A percentile compares a stretch with the other conserved stretches of the same genome.
Conservation (phyloP, 2,329 filamentous ascomycete genomes). For the Alternaria tenuissima region DNA sequence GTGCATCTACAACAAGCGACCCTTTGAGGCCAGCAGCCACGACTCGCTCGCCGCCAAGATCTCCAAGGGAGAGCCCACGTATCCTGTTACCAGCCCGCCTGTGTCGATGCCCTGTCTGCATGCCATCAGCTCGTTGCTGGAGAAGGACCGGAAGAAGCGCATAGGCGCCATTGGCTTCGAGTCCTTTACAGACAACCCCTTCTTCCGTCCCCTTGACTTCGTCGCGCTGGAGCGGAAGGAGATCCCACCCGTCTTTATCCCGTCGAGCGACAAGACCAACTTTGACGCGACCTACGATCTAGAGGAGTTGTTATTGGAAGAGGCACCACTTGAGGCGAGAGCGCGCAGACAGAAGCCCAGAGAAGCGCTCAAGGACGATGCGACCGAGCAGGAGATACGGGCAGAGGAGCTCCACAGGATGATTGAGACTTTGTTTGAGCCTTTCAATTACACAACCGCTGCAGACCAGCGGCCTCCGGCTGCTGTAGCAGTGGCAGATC, state of each 20-base stretch:
- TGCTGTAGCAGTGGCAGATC: constrained; percentile 38
- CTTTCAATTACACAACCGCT: constrained; percentile 91
- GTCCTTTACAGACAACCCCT: constrained; percentile 85
- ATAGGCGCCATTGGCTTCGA: constrained; percentile 86
- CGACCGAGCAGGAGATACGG: constrained; percentile 91
- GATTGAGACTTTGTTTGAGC: constrained; percentile 92
- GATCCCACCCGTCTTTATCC: constrained; percentile 88
- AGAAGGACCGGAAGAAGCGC: constrained; percentile 79
- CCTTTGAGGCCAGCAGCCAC: constrained; percentile 90
- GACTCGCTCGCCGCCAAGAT: constrained; percentile 82
- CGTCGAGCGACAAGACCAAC: constrained; percentile 97
- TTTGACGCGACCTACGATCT: constrained; percentile 98
- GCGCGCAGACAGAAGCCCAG: constrained; percentile 93
- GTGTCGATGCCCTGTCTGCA: constrained; percentile 89
- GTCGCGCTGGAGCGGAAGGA: constrained; percentile 83
- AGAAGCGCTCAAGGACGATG: constrained; percentile 90
- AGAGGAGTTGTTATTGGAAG: constrained; percentile 90
- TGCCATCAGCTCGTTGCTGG: constrained; percentile 83
- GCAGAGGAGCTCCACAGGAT: constrained; percentile 93
- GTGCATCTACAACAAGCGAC: constrained; percentile 99
- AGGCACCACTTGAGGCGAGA: constrained; percentile 91
- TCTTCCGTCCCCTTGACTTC: constrained; percentile 89
- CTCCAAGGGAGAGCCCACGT: constrained; percentile 81
- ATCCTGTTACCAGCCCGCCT: constrained; percentile 89
- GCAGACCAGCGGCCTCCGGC: constrained; percentile 72